Evolutionary conservation across 2,329 filamentous ascomycete genomes (phyloP).

Genomic region (Colletotrichum caudatum): DNA sequence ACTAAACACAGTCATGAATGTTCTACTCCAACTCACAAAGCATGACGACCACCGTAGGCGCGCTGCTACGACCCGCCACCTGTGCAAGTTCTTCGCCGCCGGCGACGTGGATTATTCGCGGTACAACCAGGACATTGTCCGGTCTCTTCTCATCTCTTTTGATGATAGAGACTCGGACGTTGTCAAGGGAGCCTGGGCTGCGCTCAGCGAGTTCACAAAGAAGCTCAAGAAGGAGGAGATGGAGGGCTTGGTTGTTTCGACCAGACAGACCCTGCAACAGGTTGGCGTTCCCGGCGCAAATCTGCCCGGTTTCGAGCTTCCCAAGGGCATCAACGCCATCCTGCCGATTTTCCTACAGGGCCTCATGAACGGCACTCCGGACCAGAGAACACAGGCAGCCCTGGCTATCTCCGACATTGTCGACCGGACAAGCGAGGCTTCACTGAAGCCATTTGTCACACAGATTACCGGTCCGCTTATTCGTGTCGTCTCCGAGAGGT

Average conservation of each 20-base stretch:
- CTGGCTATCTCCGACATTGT: conserved; percentile 96
- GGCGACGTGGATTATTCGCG: conserved; percentile 90
- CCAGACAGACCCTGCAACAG: conserved; percentile 85
- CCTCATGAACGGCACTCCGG: conserved; percentile 93
- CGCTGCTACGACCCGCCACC: conserved; percentile 79
- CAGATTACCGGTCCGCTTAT: conserved; percentile 98
- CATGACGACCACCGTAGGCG: conserved; percentile 92
- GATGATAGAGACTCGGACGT: conserved; percentile 87
- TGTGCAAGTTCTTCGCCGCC: conserved; percentile 87
- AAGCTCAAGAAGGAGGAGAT: conserved; percentile 96
- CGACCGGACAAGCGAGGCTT: conserved; percentile 88
- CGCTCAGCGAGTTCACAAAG: conserved; percentile 88
- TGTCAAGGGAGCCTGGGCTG: conserved; percentile 90
- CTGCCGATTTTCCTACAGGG: conserved; percentile 97
- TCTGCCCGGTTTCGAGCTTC: conserved; percentile 88
- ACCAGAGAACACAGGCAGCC: conserved; percentile 92
- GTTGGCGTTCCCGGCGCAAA: conserved; percentile 89
- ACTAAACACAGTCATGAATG: conserved; percentile 94
- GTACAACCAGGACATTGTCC: conserved; percentile 96
- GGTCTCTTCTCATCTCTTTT: conserved; percentile 90
- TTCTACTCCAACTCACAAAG: conserved; percentile 87
- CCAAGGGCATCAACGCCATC: conserved; percentile 97
- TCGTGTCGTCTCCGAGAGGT: conserved; percentile 95
- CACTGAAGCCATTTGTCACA: conserved; percentile 93
- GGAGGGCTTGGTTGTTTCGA: conserved; percentile 90